Conservation (phyloP, 1,139 yeast species). For the Pichia inconspicua region DNA sequence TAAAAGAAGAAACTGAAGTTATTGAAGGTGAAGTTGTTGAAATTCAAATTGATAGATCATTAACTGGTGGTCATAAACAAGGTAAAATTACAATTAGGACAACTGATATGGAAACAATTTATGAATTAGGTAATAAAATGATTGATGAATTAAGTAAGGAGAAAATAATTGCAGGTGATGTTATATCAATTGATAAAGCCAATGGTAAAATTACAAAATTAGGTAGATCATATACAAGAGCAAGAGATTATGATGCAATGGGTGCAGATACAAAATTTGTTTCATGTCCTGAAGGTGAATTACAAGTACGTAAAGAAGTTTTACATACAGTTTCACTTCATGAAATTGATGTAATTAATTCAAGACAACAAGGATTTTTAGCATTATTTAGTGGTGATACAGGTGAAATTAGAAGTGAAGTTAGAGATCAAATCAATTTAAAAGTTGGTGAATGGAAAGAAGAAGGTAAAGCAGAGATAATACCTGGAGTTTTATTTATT, state of each 20-base stretch:
- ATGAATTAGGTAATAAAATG: conserved; percentile 96
- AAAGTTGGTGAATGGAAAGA: conserved; percentile 99
- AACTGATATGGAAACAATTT: conserved; percentile 98
- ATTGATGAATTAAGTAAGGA: conserved; percentile 93
- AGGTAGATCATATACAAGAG: conserved; percentile 92
- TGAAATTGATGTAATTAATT: conserved; percentile 96
- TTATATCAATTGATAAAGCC: conserved; percentile 91
- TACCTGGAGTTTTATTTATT: conserved; percentile 96
- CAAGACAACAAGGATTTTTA: conserved; percentile 94
- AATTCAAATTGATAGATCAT: conserved; percentile 91
- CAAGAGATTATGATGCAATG: conserved; percentile 98
- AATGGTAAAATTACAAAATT: conserved; percentile 88
- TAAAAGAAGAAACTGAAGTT: conserved; percentile 93
- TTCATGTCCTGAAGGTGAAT: conserved; percentile 97
- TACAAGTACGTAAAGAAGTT: conserved; percentile 89
- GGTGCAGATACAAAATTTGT: conserved; percentile 97
- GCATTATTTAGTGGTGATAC: conserved; percentile 97
- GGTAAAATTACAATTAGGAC: conserved; percentile 96
- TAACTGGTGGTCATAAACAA: conserved; percentile 97
- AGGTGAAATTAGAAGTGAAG: conserved; percentile 93
- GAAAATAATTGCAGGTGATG: conserved; percentile 96
- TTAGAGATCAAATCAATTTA: conserved; percentile 92
- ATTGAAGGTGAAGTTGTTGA: conserved; percentile 99
- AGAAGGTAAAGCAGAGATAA: conserved; percentile 97
- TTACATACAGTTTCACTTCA: conserved; percentile 95